A percentile compares a stretch with the other conserved stretches of the same genome.
These are phyloP conservation scores for Dentipellis sp. DNA, from an alignment of 768 basidiomycete species.

Conservation along the genomic window DNA sequence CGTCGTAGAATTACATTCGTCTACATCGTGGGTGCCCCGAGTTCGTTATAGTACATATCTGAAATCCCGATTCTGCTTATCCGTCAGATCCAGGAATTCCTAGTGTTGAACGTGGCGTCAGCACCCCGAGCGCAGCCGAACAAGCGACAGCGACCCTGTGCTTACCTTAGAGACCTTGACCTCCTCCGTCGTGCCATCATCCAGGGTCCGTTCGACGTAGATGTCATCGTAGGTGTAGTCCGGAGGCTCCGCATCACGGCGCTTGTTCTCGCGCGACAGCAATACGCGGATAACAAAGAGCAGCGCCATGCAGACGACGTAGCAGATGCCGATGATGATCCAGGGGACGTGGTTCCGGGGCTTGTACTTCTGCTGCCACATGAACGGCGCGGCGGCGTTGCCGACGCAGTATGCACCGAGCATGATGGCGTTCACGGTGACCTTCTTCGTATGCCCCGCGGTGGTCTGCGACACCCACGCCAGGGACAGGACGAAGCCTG, in stretches of 20 bases:
- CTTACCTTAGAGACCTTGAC: constrained; percentile 62
- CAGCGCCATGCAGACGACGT: constrained; percentile 39
- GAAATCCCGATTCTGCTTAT: constrained; percentile 63
- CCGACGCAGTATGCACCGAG: constrained; percentile 60
- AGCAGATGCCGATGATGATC: constrained; percentile 65
- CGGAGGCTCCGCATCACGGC: constrained; percentile 46
- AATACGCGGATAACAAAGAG: constrained; percentile 41
- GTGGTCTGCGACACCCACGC: constrained; percentile 61
- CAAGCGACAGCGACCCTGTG: not conserved
- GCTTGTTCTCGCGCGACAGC: constrained; percentile 52
- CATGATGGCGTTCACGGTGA: constrained; percentile 67
- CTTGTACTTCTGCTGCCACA: constrained; percentile 64
- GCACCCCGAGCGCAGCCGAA: not conserved
- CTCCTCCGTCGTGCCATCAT: constrained; percentile 42
- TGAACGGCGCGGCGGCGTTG: constrained; percentile 65
- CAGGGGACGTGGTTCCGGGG: constrained; percentile 71
- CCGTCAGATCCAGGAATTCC: constrained; percentile 70
- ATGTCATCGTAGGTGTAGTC: constrained; percentile 51
- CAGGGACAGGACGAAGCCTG: constrained; percentile 52
- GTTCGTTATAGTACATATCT: constrained; percentile 50
- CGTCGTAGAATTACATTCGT: no score
- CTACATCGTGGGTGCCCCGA: no score
- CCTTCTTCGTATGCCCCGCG: constrained; percentile 63
- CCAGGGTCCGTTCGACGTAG: constrained; percentile 43
- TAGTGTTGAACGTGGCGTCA: constrained; percentile 18